These are phyloP conservation scores for Sarocladiaceae sp. DNA, from an alignment of 2,329 filamentous ascomycete genomes.

Conservation along the genomic window DNA sequence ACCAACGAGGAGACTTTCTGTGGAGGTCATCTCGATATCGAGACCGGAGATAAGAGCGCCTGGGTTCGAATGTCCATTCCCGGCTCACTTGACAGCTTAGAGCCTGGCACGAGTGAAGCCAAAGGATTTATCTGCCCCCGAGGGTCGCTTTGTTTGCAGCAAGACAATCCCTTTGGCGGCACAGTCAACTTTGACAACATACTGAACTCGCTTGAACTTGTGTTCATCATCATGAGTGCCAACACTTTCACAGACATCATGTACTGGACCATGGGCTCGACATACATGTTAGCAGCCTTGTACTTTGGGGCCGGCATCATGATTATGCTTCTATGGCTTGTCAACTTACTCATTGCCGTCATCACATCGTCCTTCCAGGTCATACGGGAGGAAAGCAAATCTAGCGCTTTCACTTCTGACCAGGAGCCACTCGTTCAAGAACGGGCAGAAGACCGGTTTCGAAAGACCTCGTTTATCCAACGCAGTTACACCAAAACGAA, in stretches of 20 bases:
- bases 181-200: slow-evolving; percentile 97
- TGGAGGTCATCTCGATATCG: slow-evolving; percentile 68
- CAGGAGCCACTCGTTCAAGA: slow-evolving; percentile 31
- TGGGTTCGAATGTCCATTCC: slow-evolving; percentile 53
- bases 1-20: slow-evolving; percentile 70
- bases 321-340: slow-evolving; percentile 92
- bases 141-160: slow-evolving; percentile 77
- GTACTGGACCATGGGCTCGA: slow-evolving; percentile 87
- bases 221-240: slow-evolving; percentile 97
- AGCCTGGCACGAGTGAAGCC: slow-evolving; percentile 41
- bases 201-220: slow-evolving; percentile 80
- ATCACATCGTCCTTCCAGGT: slow-evolving; percentile 98
- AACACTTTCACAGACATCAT: slow-evolving; percentile 95
- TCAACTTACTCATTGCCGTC: slow-evolving; percentile 89
- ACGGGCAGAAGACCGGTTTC: slow-evolving; percentile 30
- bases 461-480: slow-evolving; percentile 43
- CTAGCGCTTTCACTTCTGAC: slow-evolving; percentile 83
- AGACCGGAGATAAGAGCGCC: slow-evolving; percentile 50
- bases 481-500: slow-evolving; percentile 66
- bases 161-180: slow-evolving; percentile 69
- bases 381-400: slow-evolving; percentile 91
- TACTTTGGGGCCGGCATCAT: slow-evolving; percentile 72
- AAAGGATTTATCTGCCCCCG: slow-evolving; percentile 88
- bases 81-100: slow-evolving; percentile 38
- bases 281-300: slow-evolving; percentile 79